phyloP scores from a whole-genome alignment of 1,284 basidiomycete genomes.

The Vanrija sp. region DNA sequence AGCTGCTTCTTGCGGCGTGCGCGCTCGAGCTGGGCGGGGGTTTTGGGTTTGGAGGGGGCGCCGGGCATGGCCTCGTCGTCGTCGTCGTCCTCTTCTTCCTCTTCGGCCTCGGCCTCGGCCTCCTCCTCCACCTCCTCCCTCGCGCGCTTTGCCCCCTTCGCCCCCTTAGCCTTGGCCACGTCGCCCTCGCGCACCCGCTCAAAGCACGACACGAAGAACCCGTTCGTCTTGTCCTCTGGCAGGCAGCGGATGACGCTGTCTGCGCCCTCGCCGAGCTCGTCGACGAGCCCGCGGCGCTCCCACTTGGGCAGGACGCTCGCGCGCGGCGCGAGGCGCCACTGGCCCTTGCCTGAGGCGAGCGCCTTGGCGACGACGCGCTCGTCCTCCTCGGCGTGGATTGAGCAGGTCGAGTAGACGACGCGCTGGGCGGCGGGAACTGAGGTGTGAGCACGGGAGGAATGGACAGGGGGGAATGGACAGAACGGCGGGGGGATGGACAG shows the following conservation, averaged over 20 bases:
- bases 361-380: constrained; percentile 75
- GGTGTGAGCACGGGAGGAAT: neutral
- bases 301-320: constrained; percentile 68
- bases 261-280: constrained; percentile 59
- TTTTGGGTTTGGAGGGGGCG: constrained; percentile 22
- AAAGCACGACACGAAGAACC: constrained; percentile 91
- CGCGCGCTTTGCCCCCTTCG: neutral
- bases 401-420: constrained; percentile 96
- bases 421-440: constrained; percentile 59
- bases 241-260: constrained; percentile 73
- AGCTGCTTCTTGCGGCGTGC: constrained; percentile 37
- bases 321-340: constrained; percentile 66
- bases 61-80: constrained; percentile 22
- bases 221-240: constrained; percentile 85
- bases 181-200: constrained; percentile 45
- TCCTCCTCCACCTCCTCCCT: neutral
- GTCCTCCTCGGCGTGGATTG: constrained; percentile 85
- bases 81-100: constrained; percentile 1
- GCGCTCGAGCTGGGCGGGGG: constrained; percentile 37
- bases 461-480: too few relatives aligned
- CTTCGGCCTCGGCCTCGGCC: constrained; percentile 1
- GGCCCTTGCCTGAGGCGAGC: constrained; percentile 54
- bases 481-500: too few relatives aligned
- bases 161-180: constrained; percentile 10
- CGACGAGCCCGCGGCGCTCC: constrained; percentile 67